A percentile compares a stretch with the other conserved stretches of the same genome.
Conservation (phyloP, 129 eudicot species). For the Saussurea involucrata region DNA sequence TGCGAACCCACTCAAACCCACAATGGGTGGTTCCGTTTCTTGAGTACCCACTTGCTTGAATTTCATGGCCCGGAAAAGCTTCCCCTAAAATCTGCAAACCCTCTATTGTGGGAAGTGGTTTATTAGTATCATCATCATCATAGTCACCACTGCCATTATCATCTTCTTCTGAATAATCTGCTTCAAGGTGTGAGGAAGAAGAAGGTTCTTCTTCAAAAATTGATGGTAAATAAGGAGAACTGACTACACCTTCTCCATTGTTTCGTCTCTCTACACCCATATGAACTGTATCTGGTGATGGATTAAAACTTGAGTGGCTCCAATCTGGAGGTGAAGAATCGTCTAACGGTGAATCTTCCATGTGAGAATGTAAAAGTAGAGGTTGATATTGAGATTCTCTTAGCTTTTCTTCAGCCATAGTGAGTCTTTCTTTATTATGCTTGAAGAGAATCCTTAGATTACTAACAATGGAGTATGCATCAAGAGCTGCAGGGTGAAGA, state of each 20-base stretch:
- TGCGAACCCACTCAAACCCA: slow-evolving; percentile 57
- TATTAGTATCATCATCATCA: slow-evolving; percentile 7
- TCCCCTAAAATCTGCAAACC: slow-evolving; percentile 51
- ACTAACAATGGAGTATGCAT: slow-evolving; percentile 82
- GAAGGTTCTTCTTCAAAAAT: slow-evolving; percentile 35
- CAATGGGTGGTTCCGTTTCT: slow-evolving; percentile 44
- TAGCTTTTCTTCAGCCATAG: slow-evolving; percentile 22
- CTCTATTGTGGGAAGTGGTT: slow-evolving; percentile 38
- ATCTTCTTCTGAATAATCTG: slow-evolving; percentile 22
- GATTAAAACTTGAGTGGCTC: neutral
- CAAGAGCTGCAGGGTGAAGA: slow-evolving; percentile 60
- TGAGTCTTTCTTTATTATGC: slow-evolving; percentile 29
- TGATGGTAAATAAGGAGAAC: slow-evolving; percentile 34
- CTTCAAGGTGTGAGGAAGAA: slow-evolving; percentile 24
- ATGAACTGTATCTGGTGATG: slow-evolving; percentile 11
- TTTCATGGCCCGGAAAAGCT: slow-evolving; percentile 50
- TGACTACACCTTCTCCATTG: slow-evolving; percentile 12
- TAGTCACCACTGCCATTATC: slow-evolving; percentile 5
- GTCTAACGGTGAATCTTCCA: neutral
- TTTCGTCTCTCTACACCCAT: slow-evolving; percentile 3
- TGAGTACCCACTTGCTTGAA: slow-evolving; percentile 45
- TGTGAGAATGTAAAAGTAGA: slow-evolving; percentile 4
- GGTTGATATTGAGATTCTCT: slow-evolving; percentile 29
- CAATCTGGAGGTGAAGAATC: neutral
- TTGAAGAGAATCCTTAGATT: slow-evolving; percentile 60